A percentile compares a stretch with the other conserved stretches of the same genome.
Evolutionary conservation across 805 yeast genomes (phyloP).

Genomic region (Hermanozyma aechmeae): DNA sequence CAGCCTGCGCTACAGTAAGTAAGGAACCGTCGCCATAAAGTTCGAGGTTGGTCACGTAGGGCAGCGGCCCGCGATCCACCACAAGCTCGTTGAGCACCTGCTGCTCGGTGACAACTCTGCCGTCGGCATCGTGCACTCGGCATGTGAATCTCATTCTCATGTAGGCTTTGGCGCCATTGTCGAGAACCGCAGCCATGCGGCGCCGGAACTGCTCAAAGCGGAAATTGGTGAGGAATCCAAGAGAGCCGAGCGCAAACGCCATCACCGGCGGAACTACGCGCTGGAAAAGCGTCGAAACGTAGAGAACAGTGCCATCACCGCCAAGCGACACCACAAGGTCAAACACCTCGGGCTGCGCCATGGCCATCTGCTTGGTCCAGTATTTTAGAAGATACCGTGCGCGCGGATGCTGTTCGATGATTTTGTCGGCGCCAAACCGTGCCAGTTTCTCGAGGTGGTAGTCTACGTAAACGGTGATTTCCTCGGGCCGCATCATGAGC

Average conservation of each 20-base stretch:
- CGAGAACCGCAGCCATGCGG: slow-evolving; percentile 47
- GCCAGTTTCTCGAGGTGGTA: slow-evolving; percentile 49
- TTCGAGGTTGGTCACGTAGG: slow-evolving; percentile 84
- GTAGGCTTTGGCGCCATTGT: slow-evolving; percentile 63
- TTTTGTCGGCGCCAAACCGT: slow-evolving; percentile 51
- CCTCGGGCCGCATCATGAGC: slow-evolving; percentile 39
- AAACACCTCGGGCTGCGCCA: slow-evolving; percentile 28
- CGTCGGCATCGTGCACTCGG: slow-evolving; percentile 46
- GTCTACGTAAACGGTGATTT: slow-evolving; percentile 62
- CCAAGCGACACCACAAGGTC: slow-evolving; percentile 37
- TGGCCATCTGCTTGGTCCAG: slow-evolving; percentile 60
- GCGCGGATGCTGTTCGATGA: slow-evolving; percentile 39
- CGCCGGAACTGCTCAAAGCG: slow-evolving; percentile 63
- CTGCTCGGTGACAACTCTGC: slow-evolving; percentile 50
- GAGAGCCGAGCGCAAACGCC: slow-evolving; percentile 34
- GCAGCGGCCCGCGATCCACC: slow-evolving; percentile 89
- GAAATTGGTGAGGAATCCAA: slow-evolving; percentile 59
- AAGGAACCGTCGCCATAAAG: slow-evolving; percentile 80
- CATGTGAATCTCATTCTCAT: slow-evolving; percentile 85
- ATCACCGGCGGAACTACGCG: slow-evolving; percentile 39
- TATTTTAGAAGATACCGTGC: slow-evolving; percentile 42
- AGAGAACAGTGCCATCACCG: slow-evolving; percentile 39
- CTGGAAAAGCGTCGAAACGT: slow-evolving; percentile 34
- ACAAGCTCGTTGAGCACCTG: slow-evolving; percentile 87
- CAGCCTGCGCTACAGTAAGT: slow-evolving; percentile 87